Conservation (phyloP, 768 basidiomycete species). For the Bullera alba region DNA sequence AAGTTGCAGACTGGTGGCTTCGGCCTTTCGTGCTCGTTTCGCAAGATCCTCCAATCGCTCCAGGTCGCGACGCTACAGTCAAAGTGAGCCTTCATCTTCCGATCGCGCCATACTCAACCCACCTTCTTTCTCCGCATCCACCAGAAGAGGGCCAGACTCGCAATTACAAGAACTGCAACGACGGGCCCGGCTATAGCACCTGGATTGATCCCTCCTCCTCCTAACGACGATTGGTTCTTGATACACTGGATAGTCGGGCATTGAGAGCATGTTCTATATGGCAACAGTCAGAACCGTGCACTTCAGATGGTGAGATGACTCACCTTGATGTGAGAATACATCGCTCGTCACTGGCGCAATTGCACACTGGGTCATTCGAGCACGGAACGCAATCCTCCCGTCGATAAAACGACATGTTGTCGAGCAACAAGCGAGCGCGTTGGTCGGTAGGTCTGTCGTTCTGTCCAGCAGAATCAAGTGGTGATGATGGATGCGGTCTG, state of each 20-base stretch:
- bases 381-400: slow-evolving; percentile 22
- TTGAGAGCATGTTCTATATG: slow-evolving; percentile 37
- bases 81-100: slow-evolving; percentile 4
- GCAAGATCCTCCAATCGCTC: slow-evolving; percentile 34
- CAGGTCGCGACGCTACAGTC: slow-evolving; percentile 32
- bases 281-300: not conserved
- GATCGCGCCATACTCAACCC: slow-evolving; percentile 4
- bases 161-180: slow-evolving; percentile 41
- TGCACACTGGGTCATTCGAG: slow-evolving; percentile 29
- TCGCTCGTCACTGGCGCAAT: slow-evolving; percentile 33
- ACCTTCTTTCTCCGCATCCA: slow-evolving; percentile 41
- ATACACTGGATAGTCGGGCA: slow-evolving; percentile 42
- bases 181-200: slow-evolving; percentile 44
- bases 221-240: slow-evolving; percentile 12
- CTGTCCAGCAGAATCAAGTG: too few relatives aligned
- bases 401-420: not conserved
- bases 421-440: too few relatives aligned
- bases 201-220: slow-evolving; percentile 27
- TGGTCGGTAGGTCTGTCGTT: too few relatives aligned
- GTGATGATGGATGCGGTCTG: too few relatives aligned
- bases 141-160: slow-evolving; percentile 41
- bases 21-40: slow-evolving; percentile 35
- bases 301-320: slow-evolving; percentile 6
- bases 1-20: slow-evolving; percentile 39
- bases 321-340: slow-evolving; percentile 37